Evolutionary conservation across 2,329 filamentous ascomycete genomes (phyloP).

Genomic region (Xylariaceae sp.): DNA sequence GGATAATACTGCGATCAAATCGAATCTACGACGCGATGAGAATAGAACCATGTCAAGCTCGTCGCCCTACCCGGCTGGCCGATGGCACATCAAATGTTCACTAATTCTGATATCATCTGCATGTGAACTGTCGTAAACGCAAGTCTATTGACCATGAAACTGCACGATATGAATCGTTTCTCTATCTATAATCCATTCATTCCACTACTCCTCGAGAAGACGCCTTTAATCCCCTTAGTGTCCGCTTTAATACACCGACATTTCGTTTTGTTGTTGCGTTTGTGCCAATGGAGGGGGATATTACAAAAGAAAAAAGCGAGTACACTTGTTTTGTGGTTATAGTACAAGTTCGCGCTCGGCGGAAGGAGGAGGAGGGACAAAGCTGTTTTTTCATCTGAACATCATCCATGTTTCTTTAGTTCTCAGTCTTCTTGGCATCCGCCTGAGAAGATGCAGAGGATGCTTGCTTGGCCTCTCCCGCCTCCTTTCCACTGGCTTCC

Average conservation of each 20-base stretch:
- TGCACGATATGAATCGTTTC: slow-evolving; percentile 3
- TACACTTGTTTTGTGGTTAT: slow-evolving; percentile 6
- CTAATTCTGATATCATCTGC: no score
- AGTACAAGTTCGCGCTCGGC: slow-evolving; percentile 10
- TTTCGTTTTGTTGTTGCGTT: neutral
- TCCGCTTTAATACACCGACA: slow-evolving; percentile 25
- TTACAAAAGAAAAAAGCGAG: slow-evolving; percentile 30
- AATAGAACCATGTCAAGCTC: neutral
- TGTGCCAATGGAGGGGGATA: slow-evolving; percentile 8
- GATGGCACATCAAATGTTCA: no score
- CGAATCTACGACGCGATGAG: neutral
- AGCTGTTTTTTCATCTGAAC: neutral
- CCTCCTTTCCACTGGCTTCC: slow-evolving; percentile 42
- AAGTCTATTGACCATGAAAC: slow-evolving; percentile 17
- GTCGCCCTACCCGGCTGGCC: no score
- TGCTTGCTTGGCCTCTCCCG: slow-evolving; percentile 24
- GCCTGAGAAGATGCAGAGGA: slow-evolving; percentile 1
- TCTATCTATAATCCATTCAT: slow-evolving; percentile 20
- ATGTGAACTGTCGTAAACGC: neutral
- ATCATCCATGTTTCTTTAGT: slow-evolving; percentile 4
- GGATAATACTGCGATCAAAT: no score
- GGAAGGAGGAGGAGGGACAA: neutral
- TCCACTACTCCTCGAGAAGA: slow-evolving; percentile 19
- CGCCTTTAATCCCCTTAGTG: slow-evolving; percentile 11
- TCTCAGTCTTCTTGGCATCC: slow-evolving; percentile 17